Evolutionary conservation across 2,329 filamentous ascomycete species (phyloP).

Genomic region (Microdochium trichocladiopsis): DNA sequence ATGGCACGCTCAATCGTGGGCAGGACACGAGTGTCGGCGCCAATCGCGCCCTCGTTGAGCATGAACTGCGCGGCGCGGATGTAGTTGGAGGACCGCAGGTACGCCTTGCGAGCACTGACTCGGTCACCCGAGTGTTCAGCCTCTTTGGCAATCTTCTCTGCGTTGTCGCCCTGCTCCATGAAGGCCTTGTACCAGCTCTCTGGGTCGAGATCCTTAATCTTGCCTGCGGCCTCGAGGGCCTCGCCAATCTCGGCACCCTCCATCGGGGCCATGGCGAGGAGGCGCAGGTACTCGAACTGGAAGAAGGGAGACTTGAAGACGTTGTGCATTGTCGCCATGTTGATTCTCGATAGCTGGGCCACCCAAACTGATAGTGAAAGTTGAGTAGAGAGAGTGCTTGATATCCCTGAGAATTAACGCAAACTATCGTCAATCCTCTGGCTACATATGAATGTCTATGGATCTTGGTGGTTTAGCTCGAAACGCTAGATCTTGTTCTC

Average conservation of each 20-base stretch:
- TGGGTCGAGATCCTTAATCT: slow-evolving; percentile 28
- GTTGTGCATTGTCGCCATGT: slow-evolving; percentile 16
- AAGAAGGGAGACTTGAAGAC: slow-evolving; percentile 26
- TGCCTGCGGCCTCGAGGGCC: slow-evolving; percentile 24
- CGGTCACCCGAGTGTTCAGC: slow-evolving; percentile 19
- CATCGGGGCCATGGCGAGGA: slow-evolving; percentile 26
- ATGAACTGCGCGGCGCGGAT: slow-evolving; percentile 3
- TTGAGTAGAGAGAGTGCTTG: neutral
- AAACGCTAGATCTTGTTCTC: neutral
- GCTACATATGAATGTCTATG: neutral
- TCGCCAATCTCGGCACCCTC: slow-evolving; percentile 32
- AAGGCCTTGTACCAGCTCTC: slow-evolving; percentile 31
- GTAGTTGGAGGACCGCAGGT: slow-evolving; percentile 24
- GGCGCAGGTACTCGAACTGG: slow-evolving; percentile 33
- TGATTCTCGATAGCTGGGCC: slow-evolving; percentile 5
- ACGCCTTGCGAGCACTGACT: slow-evolving; percentile 23
- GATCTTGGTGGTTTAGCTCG: neutral
- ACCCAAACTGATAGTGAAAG: neutral
- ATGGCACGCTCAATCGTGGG: slow-evolving; percentile 13
- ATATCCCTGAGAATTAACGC: neutral
- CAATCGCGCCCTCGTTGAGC: slow-evolving; percentile 4
- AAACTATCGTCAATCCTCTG: neutral
- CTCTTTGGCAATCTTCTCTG: slow-evolving; percentile 25
- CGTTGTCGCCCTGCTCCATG: slow-evolving; percentile 17
- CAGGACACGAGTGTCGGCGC: slow-evolving; percentile 19